These are phyloP conservation scores for Aspergillus oerlinghausenensis DNA, from an alignment of 2,329 filamentous ascomycete species.

Conservation along the genomic window DNA sequence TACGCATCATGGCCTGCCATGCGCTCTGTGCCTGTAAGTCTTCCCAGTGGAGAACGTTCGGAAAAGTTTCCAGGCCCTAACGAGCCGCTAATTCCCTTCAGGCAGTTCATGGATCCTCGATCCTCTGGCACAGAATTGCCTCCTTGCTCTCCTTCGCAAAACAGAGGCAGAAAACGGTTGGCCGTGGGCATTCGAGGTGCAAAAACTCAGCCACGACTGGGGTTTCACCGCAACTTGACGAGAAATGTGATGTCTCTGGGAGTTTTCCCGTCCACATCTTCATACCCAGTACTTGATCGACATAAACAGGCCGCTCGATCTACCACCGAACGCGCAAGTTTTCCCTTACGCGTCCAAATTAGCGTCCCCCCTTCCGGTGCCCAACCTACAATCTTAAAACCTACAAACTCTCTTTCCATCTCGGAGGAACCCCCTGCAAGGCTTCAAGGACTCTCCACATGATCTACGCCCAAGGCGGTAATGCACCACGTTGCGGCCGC, in stretches of 20 bases:
- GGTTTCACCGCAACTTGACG: constrained; percentile 5
- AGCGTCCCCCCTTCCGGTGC: too few relatives aligned
- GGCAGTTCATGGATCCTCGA: constrained; percentile 30
- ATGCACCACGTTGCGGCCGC: too few relatives aligned
- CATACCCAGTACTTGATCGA: neutral
- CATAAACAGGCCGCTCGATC: neutral
- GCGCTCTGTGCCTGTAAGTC: constrained; percentile 29
- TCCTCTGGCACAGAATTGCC: constrained; percentile 19
- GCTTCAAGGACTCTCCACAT: neutral
- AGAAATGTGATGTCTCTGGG: neutral
- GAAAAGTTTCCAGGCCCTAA: neutral
- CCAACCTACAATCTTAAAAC: neutral
- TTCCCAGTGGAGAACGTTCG: neutral
- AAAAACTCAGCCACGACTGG: constrained; percentile 18
- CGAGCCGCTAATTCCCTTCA: constrained; percentile 3
- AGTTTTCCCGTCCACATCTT: neutral
- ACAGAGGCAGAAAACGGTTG: constrained; percentile 21
- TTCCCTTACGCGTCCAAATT: neutral
- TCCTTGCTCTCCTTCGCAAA: constrained; percentile 18
- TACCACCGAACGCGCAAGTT: neutral
- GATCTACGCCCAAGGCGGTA: neutral
- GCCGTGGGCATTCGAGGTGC: constrained; percentile 18
- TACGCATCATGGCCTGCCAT: constrained; percentile 31
- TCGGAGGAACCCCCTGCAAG: neutral
- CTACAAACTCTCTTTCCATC: neutral